Base-by-base conservation (phyloP, 169 alveolate species). In the Eimeria necatrix region DNA sequence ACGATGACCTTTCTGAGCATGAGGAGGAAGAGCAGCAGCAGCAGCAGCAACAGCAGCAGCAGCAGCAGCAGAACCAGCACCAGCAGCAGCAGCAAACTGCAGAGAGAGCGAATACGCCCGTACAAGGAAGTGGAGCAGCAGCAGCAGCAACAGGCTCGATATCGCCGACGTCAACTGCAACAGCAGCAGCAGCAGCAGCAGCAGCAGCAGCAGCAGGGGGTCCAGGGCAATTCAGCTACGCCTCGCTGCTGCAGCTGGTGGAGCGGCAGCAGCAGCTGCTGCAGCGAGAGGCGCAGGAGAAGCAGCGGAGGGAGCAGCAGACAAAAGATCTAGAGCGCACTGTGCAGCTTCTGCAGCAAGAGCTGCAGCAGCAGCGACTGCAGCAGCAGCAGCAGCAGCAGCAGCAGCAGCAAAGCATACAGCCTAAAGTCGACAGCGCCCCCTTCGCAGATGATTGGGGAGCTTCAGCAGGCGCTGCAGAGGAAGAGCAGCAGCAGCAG, bases 251-350 rank as follows among this genome's bases (percentile, higher is more conserved):
- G 88, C 88, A 78, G 88, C 68, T 78, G n/a, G 88, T 78, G 2
- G 88, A 78, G 68, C 61, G 88, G 16, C 88, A 78, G 88, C 88
- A 78, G 88, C 88, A n/a, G 70, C 88, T 78, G 88, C 88, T 78
- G 68, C 88, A 51, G 88, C 88, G 88, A 46, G 88, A 78, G 49
- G 46, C 88, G 9, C 88, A 78, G 88, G 88, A 78, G 68, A 78
- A 78, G 88, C 88, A 78, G 49, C 88, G 49, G 24, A 41, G 41
- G 24, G 24, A 78, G 88, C 88, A 78, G 88, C 88, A 78, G 49
- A 78, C 88, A 49, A 10, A 52, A 48, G 88, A 78, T 48, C 88
- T 78, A 51, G 88, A 78, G 49, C 88, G 88, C 6, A 51, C 88
- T 0, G 68, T 78, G 88, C 88, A 78, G 70, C 68, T 78, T 32